Percentiles rank a stretch among this genome's conserved stretches.
Conservation (phyloP, 768 basidiomycete species). For the Lentinula lateritia region DNA sequence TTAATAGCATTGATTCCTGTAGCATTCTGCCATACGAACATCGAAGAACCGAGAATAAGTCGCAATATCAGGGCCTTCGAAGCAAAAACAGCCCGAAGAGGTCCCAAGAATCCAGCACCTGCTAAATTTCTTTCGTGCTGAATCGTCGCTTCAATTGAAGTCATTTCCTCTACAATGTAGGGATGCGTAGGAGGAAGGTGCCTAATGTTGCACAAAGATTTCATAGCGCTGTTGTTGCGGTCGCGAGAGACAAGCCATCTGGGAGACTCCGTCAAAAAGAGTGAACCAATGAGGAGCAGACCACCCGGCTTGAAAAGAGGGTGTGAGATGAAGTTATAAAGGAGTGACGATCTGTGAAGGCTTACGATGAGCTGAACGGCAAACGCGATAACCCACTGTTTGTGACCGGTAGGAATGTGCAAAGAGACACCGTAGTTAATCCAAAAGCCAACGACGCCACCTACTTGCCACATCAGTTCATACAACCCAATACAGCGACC, state of each 20-base stretch:
- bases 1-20: constrained; percentile 42
- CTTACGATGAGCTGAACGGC: constrained; percentile 31
- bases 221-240: constrained; percentile 20
- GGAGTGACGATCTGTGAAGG: not conserved
- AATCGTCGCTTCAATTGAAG: constrained; percentile 20
- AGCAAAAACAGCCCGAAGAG: constrained; percentile 23
- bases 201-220: constrained; percentile 27
- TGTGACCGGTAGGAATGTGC: constrained; percentile 21
- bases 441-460: constrained; percentile 31
- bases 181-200: constrained; percentile 13
- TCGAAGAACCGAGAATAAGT: constrained; percentile 26
- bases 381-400: constrained; percentile 32
- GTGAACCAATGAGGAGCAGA: constrained; percentile 25
- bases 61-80: constrained; percentile 25
- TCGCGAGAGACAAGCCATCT: constrained; percentile 32
- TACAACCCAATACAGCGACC: constrained; percentile 43
- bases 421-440: constrained; percentile 29
- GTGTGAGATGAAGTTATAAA: not conserved
- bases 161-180: constrained; percentile 22
- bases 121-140: constrained; percentile 24
- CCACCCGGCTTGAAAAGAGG: constrained; percentile 18
- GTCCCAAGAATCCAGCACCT: constrained; percentile 28
- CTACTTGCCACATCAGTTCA: constrained; percentile 44
- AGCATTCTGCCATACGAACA: constrained; percentile 42
- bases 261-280: constrained; percentile 29